Percentiles rank a stretch among this genome's conserved stretches.
Evolutionary conservation across 1,139 yeast genomes (phyloP).

Genomic region (Debaryomyces sp.): DNA sequence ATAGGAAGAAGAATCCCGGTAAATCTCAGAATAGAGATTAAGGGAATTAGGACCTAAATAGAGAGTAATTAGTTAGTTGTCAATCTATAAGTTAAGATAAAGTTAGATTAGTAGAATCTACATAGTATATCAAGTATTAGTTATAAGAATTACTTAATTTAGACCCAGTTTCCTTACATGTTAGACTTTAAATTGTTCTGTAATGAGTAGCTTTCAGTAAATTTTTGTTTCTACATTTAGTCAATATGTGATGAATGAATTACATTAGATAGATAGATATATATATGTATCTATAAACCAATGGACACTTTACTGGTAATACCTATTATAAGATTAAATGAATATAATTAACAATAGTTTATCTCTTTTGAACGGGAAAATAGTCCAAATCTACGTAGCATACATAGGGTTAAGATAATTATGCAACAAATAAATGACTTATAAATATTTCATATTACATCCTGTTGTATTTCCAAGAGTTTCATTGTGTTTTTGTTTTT

Average conservation of each 20-base stretch:
- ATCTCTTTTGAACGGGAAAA: not conserved
- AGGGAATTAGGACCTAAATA: too few species aligned
- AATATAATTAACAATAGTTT: not conserved
- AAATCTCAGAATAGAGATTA: too few species aligned
- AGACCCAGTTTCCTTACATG: too few species aligned
- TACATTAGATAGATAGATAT: not conserved
- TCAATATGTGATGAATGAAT: too few species aligned
- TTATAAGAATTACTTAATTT: too few species aligned
- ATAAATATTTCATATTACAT: not conserved
- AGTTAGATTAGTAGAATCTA: too few species aligned
- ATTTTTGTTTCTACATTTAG: too few species aligned
- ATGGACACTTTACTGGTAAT: not conserved
- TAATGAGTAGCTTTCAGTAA: not conserved
- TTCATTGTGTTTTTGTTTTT: not conserved
- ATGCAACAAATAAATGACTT: not conserved
- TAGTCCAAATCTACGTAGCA: not conserved
- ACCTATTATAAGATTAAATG: not conserved
- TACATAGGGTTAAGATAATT: not conserved
- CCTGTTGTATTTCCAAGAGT: not conserved
- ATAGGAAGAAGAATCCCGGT: too few species aligned
- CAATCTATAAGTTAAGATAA: too few species aligned
- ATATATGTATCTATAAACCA: not conserved
- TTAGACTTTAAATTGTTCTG: conserved; percentile 5
- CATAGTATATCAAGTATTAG: too few species aligned
- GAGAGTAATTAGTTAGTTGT: too few species aligned